These are phyloP conservation scores for Cordia subcordata DNA, from an alignment of 257 asterid genomes.

Conservation along the genomic window DNA sequence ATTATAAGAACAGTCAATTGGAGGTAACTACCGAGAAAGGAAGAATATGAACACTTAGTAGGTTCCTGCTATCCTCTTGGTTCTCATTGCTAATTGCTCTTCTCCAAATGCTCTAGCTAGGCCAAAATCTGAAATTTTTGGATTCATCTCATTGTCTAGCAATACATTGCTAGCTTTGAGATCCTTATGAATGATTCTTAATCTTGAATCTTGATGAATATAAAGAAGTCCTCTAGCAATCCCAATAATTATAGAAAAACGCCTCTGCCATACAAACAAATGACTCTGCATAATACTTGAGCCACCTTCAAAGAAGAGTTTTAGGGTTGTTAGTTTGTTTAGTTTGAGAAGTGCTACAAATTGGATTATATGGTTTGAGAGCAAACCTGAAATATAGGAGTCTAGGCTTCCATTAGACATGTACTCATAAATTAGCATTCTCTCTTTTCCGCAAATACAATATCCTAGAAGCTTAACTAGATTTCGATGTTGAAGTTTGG, in stretches of 20 bases:
- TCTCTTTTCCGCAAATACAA: slow-evolving; percentile 28
- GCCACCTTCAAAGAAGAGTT: background rate
- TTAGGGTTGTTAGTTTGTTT: background rate
- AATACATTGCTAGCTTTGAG: slow-evolving; percentile 33
- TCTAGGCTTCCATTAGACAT: slow-evolving; percentile 36
- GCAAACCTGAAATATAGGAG: slow-evolving; percentile 22
- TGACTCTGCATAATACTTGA: slow-evolving; percentile 7
- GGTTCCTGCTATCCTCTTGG: slow-evolving; percentile 14
- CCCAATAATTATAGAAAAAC: slow-evolving; percentile 20
- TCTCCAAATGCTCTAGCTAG: slow-evolving; percentile 15
- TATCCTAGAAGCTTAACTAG: slow-evolving; percentile 34
- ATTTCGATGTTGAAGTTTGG: slow-evolving; percentile 37
- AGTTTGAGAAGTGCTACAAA: background rate
- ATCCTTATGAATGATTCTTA: slow-evolving; percentile 32
- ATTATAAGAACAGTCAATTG: background rate
- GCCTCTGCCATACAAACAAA: slow-evolving; percentile 16
- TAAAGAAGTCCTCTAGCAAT: slow-evolving; percentile 35
- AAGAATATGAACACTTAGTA: slow-evolving; percentile 12
- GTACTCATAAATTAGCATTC: slow-evolving; percentile 32
- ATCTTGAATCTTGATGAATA: slow-evolving; percentile 38
- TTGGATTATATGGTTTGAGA: background rate
- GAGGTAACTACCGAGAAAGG: background rate
- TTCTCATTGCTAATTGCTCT: slow-evolving; percentile 3
- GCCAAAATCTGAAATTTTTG: slow-evolving; percentile 35
- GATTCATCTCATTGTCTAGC: slow-evolving; percentile 27